A percentile compares a stretch with the other conserved stretches of the same genome.
These are phyloP conservation scores for Murraya paniculata DNA, from an alignment of 345 rosid species.

Conservation along the genomic window DNA sequence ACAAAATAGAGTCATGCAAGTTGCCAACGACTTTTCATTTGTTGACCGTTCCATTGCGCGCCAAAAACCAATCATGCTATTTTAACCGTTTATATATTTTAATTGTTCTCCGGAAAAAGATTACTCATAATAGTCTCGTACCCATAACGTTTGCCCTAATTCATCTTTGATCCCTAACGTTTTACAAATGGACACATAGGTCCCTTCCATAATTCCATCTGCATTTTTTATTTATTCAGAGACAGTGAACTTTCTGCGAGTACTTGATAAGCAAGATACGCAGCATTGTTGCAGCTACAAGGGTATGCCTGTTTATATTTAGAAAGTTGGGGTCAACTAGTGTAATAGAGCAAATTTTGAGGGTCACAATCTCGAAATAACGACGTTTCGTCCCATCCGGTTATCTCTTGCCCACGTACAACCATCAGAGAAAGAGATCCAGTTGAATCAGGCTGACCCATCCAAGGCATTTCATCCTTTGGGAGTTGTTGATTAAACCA, in stretches of 20 bases:
- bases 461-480: not conserved
- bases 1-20: not conserved
- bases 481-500: not conserved
- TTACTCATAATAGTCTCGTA: not conserved
- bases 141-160: not conserved
- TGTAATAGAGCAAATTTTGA: not conserved
- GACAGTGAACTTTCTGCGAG: no score
- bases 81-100: not conserved
- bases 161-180: not conserved
- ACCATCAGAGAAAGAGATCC: not conserved
- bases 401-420: not conserved
- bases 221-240: not conserved
- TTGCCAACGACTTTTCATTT: not conserved
- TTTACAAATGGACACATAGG: not conserved
- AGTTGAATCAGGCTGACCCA: not conserved
- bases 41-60: conserved; percentile 10
- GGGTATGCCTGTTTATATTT: no score
- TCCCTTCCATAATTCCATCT: not conserved
- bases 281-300: no score
- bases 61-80: not conserved
- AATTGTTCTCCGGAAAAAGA: not conserved
- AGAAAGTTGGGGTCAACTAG: not conserved
- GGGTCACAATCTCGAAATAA: not conserved
- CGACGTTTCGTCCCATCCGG: not conserved
- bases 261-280: no score